Conservation (phyloP, 257 asterid genomes). For the Nicotiana attenuata region DNA sequence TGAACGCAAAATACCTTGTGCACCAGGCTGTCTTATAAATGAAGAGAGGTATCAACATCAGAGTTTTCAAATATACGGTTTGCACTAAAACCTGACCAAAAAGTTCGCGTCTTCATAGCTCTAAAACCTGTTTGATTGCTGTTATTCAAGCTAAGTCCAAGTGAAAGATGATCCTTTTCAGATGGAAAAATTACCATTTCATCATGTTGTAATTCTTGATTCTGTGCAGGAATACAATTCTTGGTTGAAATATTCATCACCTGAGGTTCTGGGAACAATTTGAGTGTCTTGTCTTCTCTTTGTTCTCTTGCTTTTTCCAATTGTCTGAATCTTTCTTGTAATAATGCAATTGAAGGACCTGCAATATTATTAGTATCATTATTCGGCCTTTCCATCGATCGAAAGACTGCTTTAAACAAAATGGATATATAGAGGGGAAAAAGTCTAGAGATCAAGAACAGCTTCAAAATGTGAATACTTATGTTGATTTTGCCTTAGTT, state of each 20-base stretch:
- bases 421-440: no score
- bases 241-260: neutral
- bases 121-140: neutral
- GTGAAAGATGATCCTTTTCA: neutral
- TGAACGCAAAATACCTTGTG: no score
- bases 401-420: no score
- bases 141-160: conserved; percentile 9
- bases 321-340: conserved; percentile 15
- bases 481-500: neutral
- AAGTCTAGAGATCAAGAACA: no score
- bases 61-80: neutral
- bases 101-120: neutral
- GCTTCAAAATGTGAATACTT: neutral
- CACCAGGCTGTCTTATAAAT: neutral
- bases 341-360: conserved; percentile 9
- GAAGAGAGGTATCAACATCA: conserved; percentile 19
- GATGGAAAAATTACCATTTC: conserved; percentile 2
- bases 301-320: conserved; percentile 10
- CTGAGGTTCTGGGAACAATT: conserved; percentile 1
- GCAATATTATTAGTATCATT: neutral
- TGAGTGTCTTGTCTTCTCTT: neutral
- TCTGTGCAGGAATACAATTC: neutral
- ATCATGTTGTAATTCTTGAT: neutral
- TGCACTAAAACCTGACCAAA: neutral
- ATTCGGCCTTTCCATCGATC: neutral